These are phyloP conservation scores for Neofusicoccum laricinum DNA, from an alignment of 2,329 filamentous ascomycete genomes.

Conservation along the genomic window DNA sequence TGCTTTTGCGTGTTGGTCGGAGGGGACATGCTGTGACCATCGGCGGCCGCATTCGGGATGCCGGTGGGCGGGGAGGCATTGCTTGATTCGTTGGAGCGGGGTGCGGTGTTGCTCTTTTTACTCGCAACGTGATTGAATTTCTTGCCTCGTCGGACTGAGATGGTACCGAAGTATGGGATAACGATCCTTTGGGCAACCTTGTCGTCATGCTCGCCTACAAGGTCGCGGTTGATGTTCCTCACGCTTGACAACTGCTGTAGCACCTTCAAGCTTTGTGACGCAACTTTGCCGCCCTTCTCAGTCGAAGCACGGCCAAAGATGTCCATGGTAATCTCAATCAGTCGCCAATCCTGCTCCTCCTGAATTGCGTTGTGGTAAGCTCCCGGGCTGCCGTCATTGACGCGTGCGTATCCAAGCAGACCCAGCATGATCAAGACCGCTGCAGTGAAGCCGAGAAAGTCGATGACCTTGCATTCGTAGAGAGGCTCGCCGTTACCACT, in stretches of 20 bases:
- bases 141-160: constrained; percentile 34
- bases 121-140: constrained; percentile 10
- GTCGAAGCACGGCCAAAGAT: constrained; percentile 40
- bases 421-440: constrained; percentile 44
- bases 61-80: neutral
- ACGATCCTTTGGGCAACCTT: constrained; percentile 27
- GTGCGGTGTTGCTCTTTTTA: neutral
- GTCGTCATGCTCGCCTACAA: neutral
- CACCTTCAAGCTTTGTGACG: constrained; percentile 36
- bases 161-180: constrained; percentile 43
- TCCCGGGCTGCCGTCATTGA: constrained; percentile 7
- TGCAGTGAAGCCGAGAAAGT: constrained; percentile 47
- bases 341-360: constrained; percentile 33
- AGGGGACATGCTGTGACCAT: constrained; percentile 20
- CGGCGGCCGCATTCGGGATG: neutral
- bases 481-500: constrained; percentile 31
- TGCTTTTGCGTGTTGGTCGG: constrained; percentile 18
- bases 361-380: constrained; percentile 16
- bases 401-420: constrained; percentile 35
- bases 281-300: constrained; percentile 42
- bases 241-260: constrained; percentile 37
- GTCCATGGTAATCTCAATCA: constrained; percentile 40
- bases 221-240: constrained; percentile 16
- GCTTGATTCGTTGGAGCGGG: neutral
- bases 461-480: constrained; percentile 47